phyloP scores from a whole-genome alignment of 129 eudicot species.

The Flaveria trinervia region DNA sequence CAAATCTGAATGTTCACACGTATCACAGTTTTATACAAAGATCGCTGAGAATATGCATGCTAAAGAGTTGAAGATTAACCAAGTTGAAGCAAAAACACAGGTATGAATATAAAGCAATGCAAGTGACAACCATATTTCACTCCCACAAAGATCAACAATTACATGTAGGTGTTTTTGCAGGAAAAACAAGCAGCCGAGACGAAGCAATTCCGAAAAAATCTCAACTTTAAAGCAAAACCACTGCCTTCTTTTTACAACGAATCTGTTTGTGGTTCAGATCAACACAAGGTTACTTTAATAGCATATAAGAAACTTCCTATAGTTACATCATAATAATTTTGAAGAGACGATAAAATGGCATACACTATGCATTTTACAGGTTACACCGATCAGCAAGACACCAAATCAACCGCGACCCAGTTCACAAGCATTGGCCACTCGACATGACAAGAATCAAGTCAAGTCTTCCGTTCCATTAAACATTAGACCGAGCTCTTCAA shows the following conservation, averaged over 20 bases:
- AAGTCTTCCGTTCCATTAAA: constrained; percentile 37
- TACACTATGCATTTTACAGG: constrained; percentile 38
- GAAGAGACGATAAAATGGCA: neutral
- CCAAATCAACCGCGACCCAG: constrained; percentile 36
- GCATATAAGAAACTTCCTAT: neutral
- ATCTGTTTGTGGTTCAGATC: constrained; percentile 38
- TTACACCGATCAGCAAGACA: constrained; percentile 31
- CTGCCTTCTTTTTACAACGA: constrained; percentile 72
- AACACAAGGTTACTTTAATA: constrained; percentile 50
- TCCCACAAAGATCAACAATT: neutral
- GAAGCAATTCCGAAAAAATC: constrained; percentile 61
- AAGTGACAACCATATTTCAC: constrained; percentile 3
- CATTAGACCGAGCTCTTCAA: constrained; percentile 36
- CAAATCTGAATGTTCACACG: neutral
- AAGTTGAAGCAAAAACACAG: constrained; percentile 49
- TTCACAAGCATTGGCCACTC: constrained; percentile 29
- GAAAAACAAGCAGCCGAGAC: constrained; percentile 58
- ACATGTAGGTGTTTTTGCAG: constrained; percentile 36
- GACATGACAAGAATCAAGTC: constrained; percentile 17
- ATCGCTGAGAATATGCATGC: constrained; percentile 53
- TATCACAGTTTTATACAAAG: constrained; percentile 45
- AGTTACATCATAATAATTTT: neutral
- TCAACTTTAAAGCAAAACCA: constrained; percentile 76
- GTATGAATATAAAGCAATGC: constrained; percentile 32
- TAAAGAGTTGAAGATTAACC: constrained; percentile 50